phyloP scores from a whole-genome alignment of 129 eudicot genomes.

The Mikania micrantha region DNA sequence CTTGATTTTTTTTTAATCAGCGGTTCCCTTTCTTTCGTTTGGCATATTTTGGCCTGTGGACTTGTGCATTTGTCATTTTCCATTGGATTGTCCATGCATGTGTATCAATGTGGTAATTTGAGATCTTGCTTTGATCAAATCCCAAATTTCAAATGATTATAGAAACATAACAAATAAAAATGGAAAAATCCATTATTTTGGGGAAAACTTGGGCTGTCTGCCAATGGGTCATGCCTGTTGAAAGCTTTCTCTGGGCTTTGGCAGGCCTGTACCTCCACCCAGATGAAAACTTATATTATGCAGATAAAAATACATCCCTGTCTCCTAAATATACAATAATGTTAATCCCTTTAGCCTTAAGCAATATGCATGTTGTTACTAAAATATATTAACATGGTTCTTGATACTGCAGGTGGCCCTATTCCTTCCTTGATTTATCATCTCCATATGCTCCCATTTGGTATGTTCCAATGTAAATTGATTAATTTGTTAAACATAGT shows the following conservation, averaged over 20 bases:
- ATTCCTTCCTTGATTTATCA: constrained; percentile 85
- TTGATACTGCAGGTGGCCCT: constrained; percentile 84
- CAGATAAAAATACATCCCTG: not conserved
- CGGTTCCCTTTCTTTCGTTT: constrained; percentile 84
- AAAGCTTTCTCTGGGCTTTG: not conserved
- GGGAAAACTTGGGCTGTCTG: not conserved
- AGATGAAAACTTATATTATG: not conserved
- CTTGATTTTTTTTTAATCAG: constrained; percentile 35
- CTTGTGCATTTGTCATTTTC: constrained; percentile 59
- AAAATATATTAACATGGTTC: constrained; percentile 5
- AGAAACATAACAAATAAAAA: not conserved
- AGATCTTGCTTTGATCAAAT: constrained; percentile 1
- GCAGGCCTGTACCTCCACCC: too few relatives aligned
- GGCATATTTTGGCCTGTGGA: constrained; percentile 79
- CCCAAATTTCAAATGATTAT: not conserved
- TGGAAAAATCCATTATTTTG: not conserved
- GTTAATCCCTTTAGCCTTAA: not conserved
- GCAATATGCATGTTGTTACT: not conserved
- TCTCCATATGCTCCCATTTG: constrained; percentile 84
- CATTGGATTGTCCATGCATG: constrained; percentile 93
- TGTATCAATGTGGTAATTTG: constrained; percentile 53
- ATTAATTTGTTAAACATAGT: not conserved
- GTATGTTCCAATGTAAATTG: constrained; percentile 30
- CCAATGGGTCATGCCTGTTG: not conserved
- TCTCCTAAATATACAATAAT: not conserved